Base-by-base conservation (phyloP, 169 alveolate species). In the Cystoisospora suis region DNA sequence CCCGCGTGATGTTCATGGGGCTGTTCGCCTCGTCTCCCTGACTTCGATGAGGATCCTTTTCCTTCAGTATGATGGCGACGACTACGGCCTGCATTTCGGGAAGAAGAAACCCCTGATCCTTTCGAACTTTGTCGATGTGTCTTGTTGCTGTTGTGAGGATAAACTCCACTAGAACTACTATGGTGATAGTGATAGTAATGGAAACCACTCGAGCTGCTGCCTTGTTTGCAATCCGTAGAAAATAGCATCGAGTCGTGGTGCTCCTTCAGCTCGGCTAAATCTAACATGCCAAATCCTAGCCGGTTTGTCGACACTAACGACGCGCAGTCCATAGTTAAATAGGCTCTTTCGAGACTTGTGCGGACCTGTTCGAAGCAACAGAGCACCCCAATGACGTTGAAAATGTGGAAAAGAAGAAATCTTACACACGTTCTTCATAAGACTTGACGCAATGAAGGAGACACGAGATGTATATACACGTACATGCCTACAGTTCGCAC, bases 261-360 rank as follows among this genome's bases (percentile, higher is more conserved):
- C 9, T 40, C 27, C 83, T 58, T 77, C 81, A 88, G 15, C 83
- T 88, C 92, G n/a, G 92, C 92, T n/a, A 88, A 83, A 45, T 88
- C 92, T 81, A 88, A 65, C 49, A 88, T 88, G 72, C 92, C 92
- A 44, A 88, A 88, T 12, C 92, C 92, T 23, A 88, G 88, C 49
- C 92, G 79, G 77, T 88, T 88, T 29, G 92, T 88, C 47, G 88
- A 75, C 87, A 88, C 81, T 61, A 88, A 49, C 88, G 92, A 88
- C 69, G 92, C 81, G 40, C 88, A 88, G 58, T 88, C 92, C 88
- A 88, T 53, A 44, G 92, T 86, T 29, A 88, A 75, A 45, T 88
- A 88, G 59, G 92, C 81, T 27, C 81, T 59, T 44, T 88, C 87
- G 40, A 88, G 65, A 81, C 92, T 88, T 32, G 88, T 85, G 34